Evolutionary conservation across 176 grass and related monocot species (phyloP), one percentile per base, ranked within the genome.

Genomic region (Coix lacrymajobi): DNA sequence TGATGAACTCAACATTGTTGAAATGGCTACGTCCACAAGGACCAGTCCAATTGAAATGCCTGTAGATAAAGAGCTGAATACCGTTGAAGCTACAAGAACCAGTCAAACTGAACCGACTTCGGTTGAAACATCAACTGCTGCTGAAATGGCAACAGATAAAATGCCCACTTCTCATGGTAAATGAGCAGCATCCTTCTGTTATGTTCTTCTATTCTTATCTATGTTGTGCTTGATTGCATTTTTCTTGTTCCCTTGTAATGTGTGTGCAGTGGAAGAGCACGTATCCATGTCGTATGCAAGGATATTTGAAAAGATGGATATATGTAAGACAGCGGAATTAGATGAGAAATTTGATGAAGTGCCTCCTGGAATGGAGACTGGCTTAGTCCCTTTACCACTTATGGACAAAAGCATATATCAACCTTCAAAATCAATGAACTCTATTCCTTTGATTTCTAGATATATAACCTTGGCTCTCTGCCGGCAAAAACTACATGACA

Each of bases 231-330:
- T 66, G 15, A 11, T 84, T 78, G 39, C 16, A 86, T 87, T 83
- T 60, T 41, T 82, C 49, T 72, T 82, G 82, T 57, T 5, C 58
- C 8, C n/a, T 79, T 75, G 44, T 32, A 77, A 37, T 81, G 75
- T 89, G 39, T 62, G 52, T 89, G 79, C 87, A 90, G 83, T 87
- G 81, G 62, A 79, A 66, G 43, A 31, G 16, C 62, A 83, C 33
- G 33, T 65, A 60, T 56, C 66, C 19, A 30, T 88, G 69, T 87
- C 77, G 62, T 87, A 84, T 82, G 66, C 60, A 80, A 90, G 85
- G 90, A 88, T 88, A 81, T 90, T 95, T 85, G 92, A 95, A 77
- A 91, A 76, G 72, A 76, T 95, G 68, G 65, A 85, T 86, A 65
- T 78, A 61, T 28, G 26, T 11, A 89, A 77, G 73, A 69, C 24